Percentiles rank a stretch among this genome's conserved stretches.
Conservation (phyloP, 306 rosid species). For the Lithocarpus polystachyus region DNA sequence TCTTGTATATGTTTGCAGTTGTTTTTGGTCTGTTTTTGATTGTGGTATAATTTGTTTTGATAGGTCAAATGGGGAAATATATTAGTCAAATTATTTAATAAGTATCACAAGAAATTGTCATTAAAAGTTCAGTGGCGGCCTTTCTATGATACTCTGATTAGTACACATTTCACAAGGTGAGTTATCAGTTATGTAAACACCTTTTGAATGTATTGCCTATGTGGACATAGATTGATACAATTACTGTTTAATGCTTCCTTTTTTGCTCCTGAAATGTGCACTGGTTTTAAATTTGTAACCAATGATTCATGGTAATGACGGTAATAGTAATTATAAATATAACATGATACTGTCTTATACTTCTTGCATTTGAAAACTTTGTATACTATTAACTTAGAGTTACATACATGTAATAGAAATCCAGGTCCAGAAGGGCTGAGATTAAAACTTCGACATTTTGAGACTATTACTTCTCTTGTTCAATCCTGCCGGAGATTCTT, state of each 20-base stretch:
- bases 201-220: neutral
- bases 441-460: constrained; percentile 81
- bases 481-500: constrained; percentile 92
- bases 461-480: constrained; percentile 86
- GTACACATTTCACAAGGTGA: constrained; percentile 92
- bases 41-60: constrained; percentile 37
- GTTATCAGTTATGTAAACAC: constrained; percentile 31
- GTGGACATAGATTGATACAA: neutral
- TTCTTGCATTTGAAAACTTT: constrained; percentile 6
- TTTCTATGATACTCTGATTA: constrained; percentile 71
- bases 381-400: constrained; percentile 19
- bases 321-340: neutral
- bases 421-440: constrained; percentile 99
- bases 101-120: constrained; percentile 70
- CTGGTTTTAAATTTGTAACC: neutral
- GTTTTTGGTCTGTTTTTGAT: constrained; percentile 19
- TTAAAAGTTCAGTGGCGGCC: constrained; percentile 82
- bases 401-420: constrained; percentile 51
- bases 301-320: neutral
- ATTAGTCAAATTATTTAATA: constrained; percentile 71
- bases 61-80: constrained; percentile 98
- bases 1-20: neutral
- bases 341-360: neutral
- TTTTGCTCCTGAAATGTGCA: neutral
- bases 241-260: neutral